Evolutionary conservation across 345 rosid genomes (phyloP).

Genomic region (Anastatica hierochuntica): DNA sequence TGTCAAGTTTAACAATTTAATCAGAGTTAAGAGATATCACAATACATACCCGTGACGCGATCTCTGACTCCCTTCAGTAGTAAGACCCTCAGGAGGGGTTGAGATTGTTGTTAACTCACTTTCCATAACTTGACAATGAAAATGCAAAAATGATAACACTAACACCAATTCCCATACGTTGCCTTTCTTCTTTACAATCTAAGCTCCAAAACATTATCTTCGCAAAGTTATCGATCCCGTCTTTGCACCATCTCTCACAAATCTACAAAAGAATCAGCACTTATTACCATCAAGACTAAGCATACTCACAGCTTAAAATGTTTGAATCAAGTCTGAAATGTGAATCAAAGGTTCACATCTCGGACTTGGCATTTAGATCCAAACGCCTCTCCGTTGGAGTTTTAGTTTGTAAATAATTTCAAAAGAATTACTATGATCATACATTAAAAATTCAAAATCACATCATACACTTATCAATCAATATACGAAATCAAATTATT

Average conservation of each 20-base stretch:
- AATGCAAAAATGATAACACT: slow-evolving; percentile 32
- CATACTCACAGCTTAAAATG: background rate
- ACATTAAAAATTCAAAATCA: no score
- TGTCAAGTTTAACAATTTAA: no score
- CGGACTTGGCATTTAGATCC: no score
- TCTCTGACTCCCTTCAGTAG: slow-evolving; percentile 39
- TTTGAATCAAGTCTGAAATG: no score
- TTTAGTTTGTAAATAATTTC: no score
- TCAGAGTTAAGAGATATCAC: background rate
- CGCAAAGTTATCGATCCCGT: slow-evolving; percentile 12
- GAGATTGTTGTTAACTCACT: slow-evolving; percentile 39
- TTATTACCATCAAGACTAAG: background rate
- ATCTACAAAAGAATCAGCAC: no score
- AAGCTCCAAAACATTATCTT: slow-evolving; percentile 50
- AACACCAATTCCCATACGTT: slow-evolving; percentile 46
- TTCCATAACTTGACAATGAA: slow-evolving; percentile 54
- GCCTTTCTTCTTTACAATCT: slow-evolving; percentile 32
- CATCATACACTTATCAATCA: no score
- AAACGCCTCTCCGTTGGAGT: no score
- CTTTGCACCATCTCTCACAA: no score
- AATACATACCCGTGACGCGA: slow-evolving; percentile 65
- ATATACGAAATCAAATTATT: no score
- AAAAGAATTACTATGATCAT: no score
- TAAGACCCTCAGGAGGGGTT: slow-evolving; percentile 49
- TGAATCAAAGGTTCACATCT: no score